Percentiles rank a stretch among this genome's conserved stretches.
Conservation (phyloP, 2,329 filamentous ascomycete genomes). For the Phialophora macrospora region DNA sequence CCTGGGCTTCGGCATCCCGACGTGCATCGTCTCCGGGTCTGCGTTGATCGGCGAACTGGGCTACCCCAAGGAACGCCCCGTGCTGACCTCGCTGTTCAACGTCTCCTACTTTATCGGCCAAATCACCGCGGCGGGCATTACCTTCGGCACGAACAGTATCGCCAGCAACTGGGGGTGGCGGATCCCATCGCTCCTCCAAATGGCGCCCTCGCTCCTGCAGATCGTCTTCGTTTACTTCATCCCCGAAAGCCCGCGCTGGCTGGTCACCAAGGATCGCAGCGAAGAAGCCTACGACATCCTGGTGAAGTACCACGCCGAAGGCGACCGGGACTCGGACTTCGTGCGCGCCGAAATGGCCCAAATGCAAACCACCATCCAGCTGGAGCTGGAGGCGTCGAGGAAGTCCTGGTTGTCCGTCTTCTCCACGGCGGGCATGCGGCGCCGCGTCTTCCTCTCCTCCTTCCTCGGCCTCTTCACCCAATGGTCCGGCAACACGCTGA, state of each 20-base stretch:
- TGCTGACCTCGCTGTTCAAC: constrained; percentile 66
- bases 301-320: constrained; percentile 58
- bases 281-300: constrained; percentile 43
- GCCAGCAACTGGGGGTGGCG: constrained; percentile 52
- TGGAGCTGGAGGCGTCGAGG: constrained; percentile 59
- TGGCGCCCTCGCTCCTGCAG: constrained; percentile 41
- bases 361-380: constrained; percentile 61
- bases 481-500: constrained; percentile 47
- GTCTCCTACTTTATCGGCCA: constrained; percentile 60
- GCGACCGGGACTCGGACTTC: constrained; percentile 56
- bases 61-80: constrained; percentile 64
- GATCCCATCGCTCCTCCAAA: constrained; percentile 54
- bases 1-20: constrained; percentile 66
- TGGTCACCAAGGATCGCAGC: constrained; percentile 39
- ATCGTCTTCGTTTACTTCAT: constrained; percentile 42
- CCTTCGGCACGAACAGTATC: constrained; percentile 49
- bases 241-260: constrained; percentile 37
- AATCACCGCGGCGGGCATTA: constrained; percentile 51
- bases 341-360: constrained; percentile 65
- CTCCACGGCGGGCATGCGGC: constrained; percentile 43
- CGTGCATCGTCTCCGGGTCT: constrained; percentile 63
- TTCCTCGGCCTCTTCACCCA: constrained; percentile 48
- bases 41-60: constrained; percentile 65
- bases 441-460: constrained; percentile 42
- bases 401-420: constrained; percentile 43